phyloP scores from a whole-genome alignment of 2,329 filamentous ascomycete genomes.

The Triangularia verruculosa region DNA sequence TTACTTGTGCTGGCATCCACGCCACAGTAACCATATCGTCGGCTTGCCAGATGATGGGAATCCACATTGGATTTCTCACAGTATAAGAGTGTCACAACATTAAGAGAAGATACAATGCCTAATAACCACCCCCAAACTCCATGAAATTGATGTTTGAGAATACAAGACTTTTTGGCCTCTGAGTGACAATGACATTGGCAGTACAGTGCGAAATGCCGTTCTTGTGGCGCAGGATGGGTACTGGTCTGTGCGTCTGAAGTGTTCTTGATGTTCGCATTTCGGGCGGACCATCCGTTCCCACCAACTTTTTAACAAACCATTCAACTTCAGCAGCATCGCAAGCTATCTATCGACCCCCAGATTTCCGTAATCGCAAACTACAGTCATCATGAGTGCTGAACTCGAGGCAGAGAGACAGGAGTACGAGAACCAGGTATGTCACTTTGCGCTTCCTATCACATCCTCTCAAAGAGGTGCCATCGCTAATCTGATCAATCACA shows the following conservation, averaged over 20 bases:
- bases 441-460: not conserved
- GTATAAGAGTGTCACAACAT: too few species aligned
- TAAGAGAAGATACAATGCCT: too few species aligned
- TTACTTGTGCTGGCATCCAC: too few species aligned
- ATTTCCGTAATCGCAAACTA: not conserved
- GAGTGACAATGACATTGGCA: not conserved
- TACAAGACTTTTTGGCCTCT: not conserved
- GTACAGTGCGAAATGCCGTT: not conserved
- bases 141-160: not conserved
- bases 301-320: not conserved
- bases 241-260: not conserved
- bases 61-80: too few species aligned
- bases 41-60: too few species aligned
- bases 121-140: too few species aligned
- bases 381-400: conserved; percentile 39
- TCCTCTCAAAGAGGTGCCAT: not conserved
- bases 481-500: conserved; percentile 33
- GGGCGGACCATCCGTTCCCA: not conserved
- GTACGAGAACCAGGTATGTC: conserved; percentile 55
- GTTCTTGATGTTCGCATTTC: not conserved
- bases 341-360: not conserved
- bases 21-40: too few species aligned
- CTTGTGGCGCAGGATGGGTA: not conserved
- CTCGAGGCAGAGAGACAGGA: conserved; percentile 52
- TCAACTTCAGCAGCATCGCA: not conserved